Evolutionary conservation across 2,329 filamentous ascomycete genomes (phyloP).

Genomic region (Cladophialophora bantiana): DNA sequence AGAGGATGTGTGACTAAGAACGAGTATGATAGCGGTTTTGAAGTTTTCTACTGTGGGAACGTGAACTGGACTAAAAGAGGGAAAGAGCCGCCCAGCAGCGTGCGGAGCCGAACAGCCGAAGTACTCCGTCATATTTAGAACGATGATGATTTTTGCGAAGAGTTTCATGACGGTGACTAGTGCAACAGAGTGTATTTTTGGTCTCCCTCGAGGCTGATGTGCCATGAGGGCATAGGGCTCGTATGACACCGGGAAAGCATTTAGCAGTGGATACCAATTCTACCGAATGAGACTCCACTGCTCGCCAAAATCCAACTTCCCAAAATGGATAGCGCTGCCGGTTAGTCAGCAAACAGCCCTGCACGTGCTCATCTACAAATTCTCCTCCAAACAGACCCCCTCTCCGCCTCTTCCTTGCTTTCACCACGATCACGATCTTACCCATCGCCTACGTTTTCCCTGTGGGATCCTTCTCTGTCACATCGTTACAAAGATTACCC

Average conservation of each 20-base stretch:
- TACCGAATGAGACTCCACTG: not conserved
- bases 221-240: not conserved
- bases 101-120: not conserved
- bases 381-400: slow-evolving; percentile 1
- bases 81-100: not conserved
- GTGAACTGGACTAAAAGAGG: not conserved
- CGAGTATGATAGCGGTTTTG: not conserved
- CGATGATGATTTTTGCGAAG: not conserved
- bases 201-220: not conserved
- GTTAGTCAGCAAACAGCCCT: not conserved
- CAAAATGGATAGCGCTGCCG: not conserved
- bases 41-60: not conserved
- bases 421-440: not conserved
- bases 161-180: not conserved
- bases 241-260: not conserved
- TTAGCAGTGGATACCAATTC: not conserved
- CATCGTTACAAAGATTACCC: not conserved
- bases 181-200: not conserved
- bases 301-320: slow-evolving; percentile 2
- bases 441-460: not conserved
- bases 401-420: not conserved
- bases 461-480: not conserved
- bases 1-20: not conserved
- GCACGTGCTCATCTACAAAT: not conserved
- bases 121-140: not conserved